Evolutionary conservation across 2,329 filamentous ascomycete genomes (phyloP).

Genomic region (Penicillium brevicompactum): DNA sequence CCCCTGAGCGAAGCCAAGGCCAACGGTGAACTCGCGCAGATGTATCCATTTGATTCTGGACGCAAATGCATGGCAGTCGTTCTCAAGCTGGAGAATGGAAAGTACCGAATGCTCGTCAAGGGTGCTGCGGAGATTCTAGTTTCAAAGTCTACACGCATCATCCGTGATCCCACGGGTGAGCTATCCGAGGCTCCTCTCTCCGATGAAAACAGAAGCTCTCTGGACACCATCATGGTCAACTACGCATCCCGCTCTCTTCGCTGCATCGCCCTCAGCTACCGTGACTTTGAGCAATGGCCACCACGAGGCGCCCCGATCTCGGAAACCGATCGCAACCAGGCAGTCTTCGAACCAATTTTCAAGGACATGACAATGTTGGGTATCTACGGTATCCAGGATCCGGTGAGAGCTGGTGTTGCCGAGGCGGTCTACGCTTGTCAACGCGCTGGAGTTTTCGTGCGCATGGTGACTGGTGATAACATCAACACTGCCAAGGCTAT

Average conservation of each 20-base stretch:
- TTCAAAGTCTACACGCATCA: slow-evolving; percentile 52
- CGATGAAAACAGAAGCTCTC: slow-evolving; percentile 56
- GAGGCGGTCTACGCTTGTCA: slow-evolving; percentile 74
- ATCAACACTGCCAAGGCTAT: slow-evolving; percentile 77
- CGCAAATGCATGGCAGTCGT: slow-evolving; percentile 72
- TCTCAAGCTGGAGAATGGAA: slow-evolving; percentile 56
- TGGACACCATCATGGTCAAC: slow-evolving; percentile 70
- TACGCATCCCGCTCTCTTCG: slow-evolving; percentile 81
- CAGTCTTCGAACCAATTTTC: slow-evolving; percentile 69
- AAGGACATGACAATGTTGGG: slow-evolving; percentile 68
- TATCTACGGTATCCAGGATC: slow-evolving; percentile 80
- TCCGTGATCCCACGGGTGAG: slow-evolving; percentile 63
- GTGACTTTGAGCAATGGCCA: slow-evolving; percentile 84
- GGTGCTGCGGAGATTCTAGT: slow-evolving; percentile 56
- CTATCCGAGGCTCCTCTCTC: slow-evolving; percentile 57
- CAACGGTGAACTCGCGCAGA: slow-evolving; percentile 59
- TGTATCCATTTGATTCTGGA: slow-evolving; percentile 62
- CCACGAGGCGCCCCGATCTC: slow-evolving; percentile 62
- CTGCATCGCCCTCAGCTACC: slow-evolving; percentile 81
- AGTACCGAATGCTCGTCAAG: slow-evolving; percentile 60
- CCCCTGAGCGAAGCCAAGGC: slow-evolving; percentile 62
- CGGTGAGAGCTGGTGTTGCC: slow-evolving; percentile 72
- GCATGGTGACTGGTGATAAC: slow-evolving; percentile 87
- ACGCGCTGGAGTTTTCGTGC: slow-evolving; percentile 73
- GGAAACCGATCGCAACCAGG: slow-evolving; percentile 62